Percentiles rank a stretch among this genome's conserved stretches.
Evolutionary conservation across 345 rosid species (phyloP).

Genomic region (Brassica carinata): DNA sequence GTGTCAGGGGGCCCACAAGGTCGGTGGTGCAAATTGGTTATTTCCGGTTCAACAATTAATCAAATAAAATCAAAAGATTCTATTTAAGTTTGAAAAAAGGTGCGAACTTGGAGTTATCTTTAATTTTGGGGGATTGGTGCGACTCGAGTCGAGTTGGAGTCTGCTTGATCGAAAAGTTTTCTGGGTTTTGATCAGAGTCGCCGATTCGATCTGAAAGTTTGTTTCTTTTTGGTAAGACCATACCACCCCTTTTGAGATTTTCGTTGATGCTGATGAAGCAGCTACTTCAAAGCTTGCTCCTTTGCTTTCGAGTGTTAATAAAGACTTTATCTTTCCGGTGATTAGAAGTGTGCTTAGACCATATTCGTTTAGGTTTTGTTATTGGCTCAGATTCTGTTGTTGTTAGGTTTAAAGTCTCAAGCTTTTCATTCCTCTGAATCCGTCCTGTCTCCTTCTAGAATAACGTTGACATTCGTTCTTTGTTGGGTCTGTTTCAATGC

Average conservation of each 20-base stretch:
- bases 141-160: background rate
- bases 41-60: background rate
- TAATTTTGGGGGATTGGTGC: background rate
- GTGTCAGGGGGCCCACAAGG: background rate
- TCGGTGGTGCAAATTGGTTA: background rate
- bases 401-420: background rate
- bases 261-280: background rate
- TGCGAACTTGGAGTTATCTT: background rate
- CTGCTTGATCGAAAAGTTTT: background rate
- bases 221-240: background rate
- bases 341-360: background rate
- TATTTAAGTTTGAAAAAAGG: background rate
- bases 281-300: background rate
- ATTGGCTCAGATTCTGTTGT: background rate
- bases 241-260: background rate
- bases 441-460: no score
- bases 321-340: background rate
- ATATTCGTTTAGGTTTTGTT: background rate
- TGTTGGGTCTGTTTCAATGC: slow-evolving; percentile 33
- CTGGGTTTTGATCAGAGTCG: background rate
- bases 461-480: background rate
- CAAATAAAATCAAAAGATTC: background rate
- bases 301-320: background rate
- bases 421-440: background rate
- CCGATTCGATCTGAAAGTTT: background rate